Evolutionary conservation across 2,329 filamentous ascomycete genomes (phyloP).

Genomic region (Penicillium sumatraense): DNA sequence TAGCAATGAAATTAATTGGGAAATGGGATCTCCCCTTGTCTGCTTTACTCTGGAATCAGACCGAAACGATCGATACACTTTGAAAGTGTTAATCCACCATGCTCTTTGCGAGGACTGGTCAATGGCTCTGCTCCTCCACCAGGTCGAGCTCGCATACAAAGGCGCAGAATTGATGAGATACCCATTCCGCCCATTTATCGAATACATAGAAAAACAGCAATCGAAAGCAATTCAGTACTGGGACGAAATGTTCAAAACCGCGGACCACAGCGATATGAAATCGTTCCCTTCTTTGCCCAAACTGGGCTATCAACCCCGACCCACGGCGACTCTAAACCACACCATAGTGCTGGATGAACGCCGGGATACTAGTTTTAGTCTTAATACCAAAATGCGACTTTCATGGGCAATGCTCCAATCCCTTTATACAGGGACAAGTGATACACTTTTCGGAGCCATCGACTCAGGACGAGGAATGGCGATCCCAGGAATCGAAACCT

Average conservation of each 20-base stretch:
- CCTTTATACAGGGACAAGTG: constrained; percentile 6
- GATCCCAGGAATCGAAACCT: not conserved
- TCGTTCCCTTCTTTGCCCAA: not conserved
- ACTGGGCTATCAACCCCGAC: not conserved
- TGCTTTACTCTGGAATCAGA: not conserved
- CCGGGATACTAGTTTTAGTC: not conserved
- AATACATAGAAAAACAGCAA: not conserved
- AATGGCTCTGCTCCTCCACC: constrained; percentile 17
- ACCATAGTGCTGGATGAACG: not conserved
- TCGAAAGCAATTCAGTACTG: not conserved
- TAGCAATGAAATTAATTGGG: not conserved
- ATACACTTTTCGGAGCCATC: constrained; percentile 5
- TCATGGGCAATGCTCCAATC: constrained; percentile 19
- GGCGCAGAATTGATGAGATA: constrained; percentile 7
- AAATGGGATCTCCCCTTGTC: not conserved
- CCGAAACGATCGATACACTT: constrained; percentile 4
- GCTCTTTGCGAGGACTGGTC: constrained; percentile 27
- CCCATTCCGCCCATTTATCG: constrained; percentile 4
- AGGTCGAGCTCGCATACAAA: constrained; percentile 15
- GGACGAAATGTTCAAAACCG: not conserved
- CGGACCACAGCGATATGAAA: not conserved
- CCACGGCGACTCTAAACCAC: not conserved
- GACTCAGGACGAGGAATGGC: constrained; percentile 4
- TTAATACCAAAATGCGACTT: constrained; percentile 16
- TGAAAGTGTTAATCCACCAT: constrained; percentile 13